Evolutionary conservation across 2,329 filamentous ascomycete species (phyloP).

Genomic region (Cytospora leucostoma): DNA sequence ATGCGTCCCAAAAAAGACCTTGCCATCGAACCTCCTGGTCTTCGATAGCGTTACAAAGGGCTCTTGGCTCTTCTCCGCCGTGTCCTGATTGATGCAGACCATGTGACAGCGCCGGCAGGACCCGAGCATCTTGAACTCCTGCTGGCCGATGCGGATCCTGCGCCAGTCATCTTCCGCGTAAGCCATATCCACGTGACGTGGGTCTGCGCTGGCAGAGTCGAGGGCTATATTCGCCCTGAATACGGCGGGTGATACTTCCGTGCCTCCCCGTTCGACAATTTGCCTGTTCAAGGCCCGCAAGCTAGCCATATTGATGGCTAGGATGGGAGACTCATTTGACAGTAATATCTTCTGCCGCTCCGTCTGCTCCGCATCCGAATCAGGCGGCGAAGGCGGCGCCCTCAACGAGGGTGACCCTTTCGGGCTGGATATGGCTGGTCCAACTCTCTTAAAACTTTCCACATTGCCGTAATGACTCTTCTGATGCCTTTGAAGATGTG

Average conservation of each 20-base stretch:
- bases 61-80: slow-evolving; percentile 75
- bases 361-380: slow-evolving; percentile 55
- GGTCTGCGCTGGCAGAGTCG: slow-evolving; percentile 42
- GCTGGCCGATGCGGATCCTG: slow-evolving; percentile 63
- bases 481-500: slow-evolving; percentile 64
- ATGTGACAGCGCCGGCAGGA: slow-evolving; percentile 91
- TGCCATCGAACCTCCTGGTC: slow-evolving; percentile 78
- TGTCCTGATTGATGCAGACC: slow-evolving; percentile 90
- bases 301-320: slow-evolving; percentile 79
- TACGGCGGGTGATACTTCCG: slow-evolving; percentile 67
- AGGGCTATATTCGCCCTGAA: slow-evolving; percentile 91
- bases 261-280: slow-evolving; percentile 65
- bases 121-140: slow-evolving; percentile 72
- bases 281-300: slow-evolving; percentile 74
- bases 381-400: slow-evolving; percentile 54
- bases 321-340: slow-evolving; percentile 91
- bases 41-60: slow-evolving; percentile 88
- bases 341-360: slow-evolving; percentile 66
- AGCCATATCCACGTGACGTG: slow-evolving; percentile 46
- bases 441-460: slow-evolving; percentile 25
- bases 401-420: slow-evolving; percentile 50
- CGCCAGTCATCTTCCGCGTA: slow-evolving; percentile 84
- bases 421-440: slow-evolving; percentile 41
- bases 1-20: slow-evolving; percentile 88
- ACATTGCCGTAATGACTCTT: slow-evolving; percentile 25